phyloP scores from a whole-genome alignment of 148 eudicot genomes.

The Chenopodium album region DNA sequence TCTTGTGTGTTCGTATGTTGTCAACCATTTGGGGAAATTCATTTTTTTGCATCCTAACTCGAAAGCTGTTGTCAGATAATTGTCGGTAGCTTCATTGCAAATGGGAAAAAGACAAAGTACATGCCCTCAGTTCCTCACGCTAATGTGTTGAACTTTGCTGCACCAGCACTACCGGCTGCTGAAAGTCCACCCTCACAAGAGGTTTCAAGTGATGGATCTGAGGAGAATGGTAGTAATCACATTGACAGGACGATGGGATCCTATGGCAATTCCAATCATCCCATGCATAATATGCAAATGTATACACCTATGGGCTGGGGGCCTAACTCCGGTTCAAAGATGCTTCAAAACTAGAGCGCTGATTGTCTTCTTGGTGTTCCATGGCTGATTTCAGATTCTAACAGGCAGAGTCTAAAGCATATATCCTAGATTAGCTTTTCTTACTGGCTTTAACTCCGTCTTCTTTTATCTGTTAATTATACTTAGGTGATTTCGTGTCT shows the following conservation, averaged over 20 bases:
- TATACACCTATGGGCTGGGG: conserved; percentile 58
- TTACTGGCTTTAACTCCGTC: background rate
- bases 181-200: conserved; percentile 66
- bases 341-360: conserved; percentile 43
- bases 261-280: conserved; percentile 50
- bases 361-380: conserved; percentile 16
- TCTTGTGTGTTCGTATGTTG: background rate
- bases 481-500: background rate
- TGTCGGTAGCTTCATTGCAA: conserved; percentile 87
- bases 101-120: conserved; percentile 71
- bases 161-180: conserved; percentile 31
- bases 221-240: conserved; percentile 57
- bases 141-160: conserved; percentile 41
- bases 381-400: conserved; percentile 39
- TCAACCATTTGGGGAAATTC: background rate
- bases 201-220: conserved; percentile 71
- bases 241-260: conserved; percentile 41
- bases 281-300: conserved; percentile 59
- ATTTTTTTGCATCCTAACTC: conserved; percentile 6
- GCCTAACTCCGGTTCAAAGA: conserved; percentile 53
- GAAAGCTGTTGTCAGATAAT: conserved; percentile 50
- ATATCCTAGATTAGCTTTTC: conserved; percentile 23
- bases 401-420: conserved; percentile 32
- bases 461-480: conserved; percentile 9
- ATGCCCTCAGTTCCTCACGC: conserved; percentile 53